These are phyloP conservation scores for Cladophialophora immunda DNA, from an alignment of 2,329 filamentous ascomycete species.

Conservation along the genomic window DNA sequence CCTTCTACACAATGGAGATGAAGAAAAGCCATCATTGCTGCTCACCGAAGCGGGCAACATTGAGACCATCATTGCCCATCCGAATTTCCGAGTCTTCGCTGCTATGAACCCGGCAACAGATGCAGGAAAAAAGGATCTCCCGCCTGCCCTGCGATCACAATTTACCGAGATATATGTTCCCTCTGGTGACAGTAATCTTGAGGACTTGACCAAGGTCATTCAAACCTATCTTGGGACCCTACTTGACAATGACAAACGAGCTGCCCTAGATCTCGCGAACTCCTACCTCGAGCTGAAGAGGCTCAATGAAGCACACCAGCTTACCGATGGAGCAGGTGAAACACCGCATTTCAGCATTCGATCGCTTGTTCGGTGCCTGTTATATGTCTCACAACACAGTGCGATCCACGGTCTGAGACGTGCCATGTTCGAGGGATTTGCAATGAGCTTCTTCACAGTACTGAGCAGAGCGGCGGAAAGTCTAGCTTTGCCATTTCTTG, in stretches of 20 bases:
- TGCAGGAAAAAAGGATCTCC: conserved; percentile 92
- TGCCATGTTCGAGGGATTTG: conserved; percentile 92
- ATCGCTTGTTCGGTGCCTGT: conserved; percentile 87
- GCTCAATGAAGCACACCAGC: conserved; percentile 78
- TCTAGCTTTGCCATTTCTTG: conserved; percentile 79
- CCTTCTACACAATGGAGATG: conserved; percentile 76
- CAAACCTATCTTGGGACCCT: conserved; percentile 82
- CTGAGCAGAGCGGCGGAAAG: conserved; percentile 83
- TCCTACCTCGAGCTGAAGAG: conserved; percentile 89
- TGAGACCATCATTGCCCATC: conserved; percentile 86
- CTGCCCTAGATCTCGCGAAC: conserved; percentile 80
- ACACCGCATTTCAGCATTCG: conserved; percentile 96
- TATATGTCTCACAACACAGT: conserved; percentile 85
- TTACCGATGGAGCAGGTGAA: conserved; percentile 95
- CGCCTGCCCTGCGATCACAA: conserved; percentile 83
- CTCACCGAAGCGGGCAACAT: conserved; percentile 94
- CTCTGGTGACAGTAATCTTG: conserved; percentile 84
- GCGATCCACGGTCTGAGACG: conserved; percentile 84
- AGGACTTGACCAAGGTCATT: conserved; percentile 87
- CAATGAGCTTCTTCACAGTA: conserved; percentile 96
- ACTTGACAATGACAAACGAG: conserved; percentile 74
- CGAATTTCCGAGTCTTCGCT: conserved; percentile 93
- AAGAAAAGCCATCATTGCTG: conserved; percentile 79
- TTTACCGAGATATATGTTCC: conserved; percentile 97
- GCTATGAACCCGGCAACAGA: conserved; percentile 99